Conservation (phyloP, 1,284 basidiomycete genomes). For the Austroboletus niveus region DNA sequence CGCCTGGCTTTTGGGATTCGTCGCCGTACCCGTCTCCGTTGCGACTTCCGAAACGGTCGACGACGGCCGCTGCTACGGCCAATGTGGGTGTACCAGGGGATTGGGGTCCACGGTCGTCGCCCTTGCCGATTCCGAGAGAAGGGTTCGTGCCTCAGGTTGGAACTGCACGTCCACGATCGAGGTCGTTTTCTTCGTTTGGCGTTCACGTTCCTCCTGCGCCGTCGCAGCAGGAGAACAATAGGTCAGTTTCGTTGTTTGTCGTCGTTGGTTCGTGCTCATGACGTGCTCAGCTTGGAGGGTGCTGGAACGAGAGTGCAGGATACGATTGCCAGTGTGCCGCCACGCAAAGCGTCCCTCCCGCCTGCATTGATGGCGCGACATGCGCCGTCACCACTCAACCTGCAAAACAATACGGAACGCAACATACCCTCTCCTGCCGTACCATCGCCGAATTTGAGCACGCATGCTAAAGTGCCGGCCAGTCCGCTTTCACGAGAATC, state of each 20-base stretch:
- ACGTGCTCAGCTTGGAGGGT: slow-evolving; percentile 24
- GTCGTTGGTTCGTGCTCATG: background rate
- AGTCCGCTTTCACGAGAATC: slow-evolving; percentile 19
- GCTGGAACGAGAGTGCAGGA: slow-evolving; percentile 10
- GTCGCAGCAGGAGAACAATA: slow-evolving; percentile 7
- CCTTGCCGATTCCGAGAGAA: slow-evolving; percentile 46
- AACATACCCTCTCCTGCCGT: slow-evolving; percentile 4
- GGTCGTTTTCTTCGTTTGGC: slow-evolving; percentile 73
- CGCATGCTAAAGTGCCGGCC: slow-evolving; percentile 6
- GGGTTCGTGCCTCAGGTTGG: slow-evolving; percentile 61
- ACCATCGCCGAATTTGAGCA: slow-evolving; percentile 8
- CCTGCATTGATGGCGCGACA: slow-evolving; percentile 23
- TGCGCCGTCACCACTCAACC: slow-evolving; percentile 16
- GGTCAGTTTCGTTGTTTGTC: slow-evolving; percentile 14
- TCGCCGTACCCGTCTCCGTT: background rate
- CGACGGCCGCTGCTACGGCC: background rate
- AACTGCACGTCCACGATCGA: slow-evolving; percentile 57
- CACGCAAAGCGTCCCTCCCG: slow-evolving; percentile 15
- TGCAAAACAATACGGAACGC: slow-evolving; percentile 8
- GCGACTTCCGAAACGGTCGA: slow-evolving; percentile 20
- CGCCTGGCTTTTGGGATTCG: background rate
- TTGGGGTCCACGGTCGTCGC: background rate
- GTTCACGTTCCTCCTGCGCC: background rate
- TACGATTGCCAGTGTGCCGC: background rate
- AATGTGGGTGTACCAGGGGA: background rate